These are phyloP conservation scores for Phaffia tasmanica DNA, from an alignment of 768 basidiomycete species.

Conservation along the genomic window DNA sequence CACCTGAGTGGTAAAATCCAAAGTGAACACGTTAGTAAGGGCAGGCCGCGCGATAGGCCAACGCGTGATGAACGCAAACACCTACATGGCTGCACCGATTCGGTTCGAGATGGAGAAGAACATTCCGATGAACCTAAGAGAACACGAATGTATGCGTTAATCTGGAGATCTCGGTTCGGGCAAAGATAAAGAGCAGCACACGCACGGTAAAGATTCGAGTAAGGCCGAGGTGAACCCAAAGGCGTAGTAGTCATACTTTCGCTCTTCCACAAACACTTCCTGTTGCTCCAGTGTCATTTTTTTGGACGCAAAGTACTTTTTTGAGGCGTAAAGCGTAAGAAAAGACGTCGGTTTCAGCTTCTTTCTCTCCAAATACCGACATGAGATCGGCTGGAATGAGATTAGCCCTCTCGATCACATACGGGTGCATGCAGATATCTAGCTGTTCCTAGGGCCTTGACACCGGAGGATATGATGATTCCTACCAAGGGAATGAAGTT, in stretches of 20 bases:
- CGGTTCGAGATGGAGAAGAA: slow-evolving; percentile 75
- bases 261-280: slow-evolving; percentile 71
- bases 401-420: slow-evolving; percentile 28
- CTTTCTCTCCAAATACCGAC: too few species aligned
- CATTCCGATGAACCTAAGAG: slow-evolving; percentile 51
- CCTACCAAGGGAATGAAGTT: slow-evolving; percentile 62
- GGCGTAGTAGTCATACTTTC: slow-evolving; percentile 77
- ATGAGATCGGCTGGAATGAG: neutral
- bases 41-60: slow-evolving; percentile 45
- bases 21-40: slow-evolving; percentile 1
- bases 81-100: slow-evolving; percentile 84
- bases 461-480: slow-evolving; percentile 44
- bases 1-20: slow-evolving; percentile 13
- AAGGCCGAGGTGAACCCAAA: slow-evolving; percentile 79
- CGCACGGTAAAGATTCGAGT: slow-evolving; percentile 58
- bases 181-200: too few species aligned
- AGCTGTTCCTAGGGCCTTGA: slow-evolving; percentile 59
- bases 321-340: neutral
- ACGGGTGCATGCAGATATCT: slow-evolving; percentile 59
- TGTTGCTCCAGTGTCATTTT: slow-evolving; percentile 61
- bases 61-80: slow-evolving; percentile 42
- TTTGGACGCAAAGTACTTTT: slow-evolving; percentile 72
- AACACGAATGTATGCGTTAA: too few species aligned
- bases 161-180: too few species aligned
- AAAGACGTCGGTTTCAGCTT: neutral